Evolutionary conservation across 129 eudicot genomes (phyloP).

Genomic region (Pseudognaphalium luteoalbum): DNA sequence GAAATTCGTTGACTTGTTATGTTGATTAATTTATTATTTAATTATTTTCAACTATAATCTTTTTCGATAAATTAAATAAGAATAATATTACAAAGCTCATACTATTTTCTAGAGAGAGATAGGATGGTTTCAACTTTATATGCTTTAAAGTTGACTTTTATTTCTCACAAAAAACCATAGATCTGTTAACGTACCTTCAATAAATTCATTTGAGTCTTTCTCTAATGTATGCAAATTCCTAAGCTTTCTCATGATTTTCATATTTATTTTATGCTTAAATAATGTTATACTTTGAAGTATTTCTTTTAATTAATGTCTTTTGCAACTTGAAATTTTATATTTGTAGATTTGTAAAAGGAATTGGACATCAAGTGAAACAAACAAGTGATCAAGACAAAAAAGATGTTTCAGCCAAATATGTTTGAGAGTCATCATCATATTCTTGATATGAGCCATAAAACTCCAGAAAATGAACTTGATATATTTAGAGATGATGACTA

Average conservation of each 20-base stretch:
- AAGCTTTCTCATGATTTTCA: neutral
- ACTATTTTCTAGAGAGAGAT: constrained; percentile 27
- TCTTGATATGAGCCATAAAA: constrained; percentile 54
- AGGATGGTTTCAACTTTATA: constrained; percentile 27
- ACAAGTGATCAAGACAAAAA: constrained; percentile 33
- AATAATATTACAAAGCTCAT: neutral
- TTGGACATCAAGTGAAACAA: constrained; percentile 10
- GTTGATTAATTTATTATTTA: neutral
- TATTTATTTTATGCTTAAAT: neutral
- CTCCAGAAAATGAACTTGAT: constrained; percentile 76
- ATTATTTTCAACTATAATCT: constrained; percentile 27
- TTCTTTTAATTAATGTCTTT: neutral
- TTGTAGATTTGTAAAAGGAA: constrained; percentile 16
- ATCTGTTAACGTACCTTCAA: constrained; percentile 35
- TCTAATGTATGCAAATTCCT: constrained; percentile 25
- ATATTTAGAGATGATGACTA: constrained; percentile 76
- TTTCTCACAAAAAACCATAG: constrained; percentile 25
- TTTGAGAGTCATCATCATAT: constrained; percentile 78
- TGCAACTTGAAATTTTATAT: constrained; percentile 17
- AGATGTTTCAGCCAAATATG: constrained; percentile 89
- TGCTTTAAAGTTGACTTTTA: constrained; percentile 38
- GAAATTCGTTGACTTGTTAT: constrained; percentile 19
- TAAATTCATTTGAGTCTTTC: constrained; percentile 19
- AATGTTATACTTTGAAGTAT: neutral
- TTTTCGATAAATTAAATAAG: constrained; percentile 31